Conservation (phyloP, 2,329 filamentous ascomycete species). For the Xylaria sp. region DNA sequence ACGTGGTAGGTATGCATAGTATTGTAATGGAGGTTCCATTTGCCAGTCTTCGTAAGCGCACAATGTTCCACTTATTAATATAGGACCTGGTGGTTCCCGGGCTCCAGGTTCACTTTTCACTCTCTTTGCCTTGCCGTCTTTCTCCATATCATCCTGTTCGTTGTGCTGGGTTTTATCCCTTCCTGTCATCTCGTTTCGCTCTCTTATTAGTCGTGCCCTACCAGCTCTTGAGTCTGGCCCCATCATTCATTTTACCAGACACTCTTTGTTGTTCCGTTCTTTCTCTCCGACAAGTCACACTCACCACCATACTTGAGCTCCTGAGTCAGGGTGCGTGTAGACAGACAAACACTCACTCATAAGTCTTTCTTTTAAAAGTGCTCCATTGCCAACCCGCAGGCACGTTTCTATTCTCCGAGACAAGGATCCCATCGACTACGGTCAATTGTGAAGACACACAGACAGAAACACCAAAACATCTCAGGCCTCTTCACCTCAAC, state of each 20-base stretch:
- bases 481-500: conserved; percentile 6
- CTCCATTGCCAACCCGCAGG: conserved; percentile 21
- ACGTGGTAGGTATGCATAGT: no score
- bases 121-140: conserved; percentile 12
- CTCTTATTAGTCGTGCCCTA: conserved; percentile 31
- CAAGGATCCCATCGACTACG: conserved; percentile 15
- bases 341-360: conserved; percentile 4
- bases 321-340: conserved; percentile 18
- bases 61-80: conserved; percentile 16
- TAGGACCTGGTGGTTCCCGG: conserved; percentile 4
- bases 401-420: conserved; percentile 26
- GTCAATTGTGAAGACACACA: conserved; percentile 13
- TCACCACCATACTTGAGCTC: conserved; percentile 13
- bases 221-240: conserved; percentile 33
- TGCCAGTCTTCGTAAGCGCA: neutral
- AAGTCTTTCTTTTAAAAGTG: conserved; percentile 20
- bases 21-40: neutral
- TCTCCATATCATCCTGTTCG: conserved; percentile 6
- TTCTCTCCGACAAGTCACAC: conserved; percentile 29
- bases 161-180: conserved; percentile 16
- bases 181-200: conserved; percentile 26
- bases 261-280: conserved; percentile 34
- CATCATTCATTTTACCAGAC: conserved; percentile 31
- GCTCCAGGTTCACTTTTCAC: neutral
- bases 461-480: conserved; percentile 3